Conservation (phyloP, 73 alveolate species). For the Stentor coeruleus region DNA sequence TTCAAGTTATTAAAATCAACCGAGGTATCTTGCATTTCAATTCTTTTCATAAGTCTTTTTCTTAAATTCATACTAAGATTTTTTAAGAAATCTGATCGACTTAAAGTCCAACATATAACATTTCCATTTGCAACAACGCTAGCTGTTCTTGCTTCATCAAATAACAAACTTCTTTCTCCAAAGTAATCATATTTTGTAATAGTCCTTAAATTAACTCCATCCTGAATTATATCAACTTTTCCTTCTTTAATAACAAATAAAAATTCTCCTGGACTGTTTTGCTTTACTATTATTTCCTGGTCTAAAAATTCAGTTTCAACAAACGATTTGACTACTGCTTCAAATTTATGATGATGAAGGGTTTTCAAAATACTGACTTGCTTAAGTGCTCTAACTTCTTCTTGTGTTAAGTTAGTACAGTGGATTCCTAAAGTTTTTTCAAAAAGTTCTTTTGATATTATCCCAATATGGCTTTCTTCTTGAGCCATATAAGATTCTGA, state of each 20-base stretch:
- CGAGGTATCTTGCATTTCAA: slow-evolving; percentile 45
- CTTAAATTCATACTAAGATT: slow-evolving; percentile 29
- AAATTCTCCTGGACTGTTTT: slow-evolving; percentile 35
- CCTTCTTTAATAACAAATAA: slow-evolving; percentile 50
- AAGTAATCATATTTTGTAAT: slow-evolving; percentile 53
- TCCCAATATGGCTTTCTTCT: background rate
- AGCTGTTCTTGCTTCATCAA: slow-evolving; percentile 52
- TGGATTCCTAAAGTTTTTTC: background rate
- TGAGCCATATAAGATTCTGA: background rate
- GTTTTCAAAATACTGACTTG: slow-evolving; percentile 39
- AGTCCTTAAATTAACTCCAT: slow-evolving; percentile 40
- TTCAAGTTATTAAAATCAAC: slow-evolving; percentile 38
- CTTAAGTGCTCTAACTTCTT: slow-evolving; percentile 11
- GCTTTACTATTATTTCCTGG: slow-evolving; percentile 33
- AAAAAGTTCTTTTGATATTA: background rate
- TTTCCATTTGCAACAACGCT: slow-evolving; percentile 52
- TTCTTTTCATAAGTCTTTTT: slow-evolving; percentile 32
- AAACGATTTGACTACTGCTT: slow-evolving; percentile 30
- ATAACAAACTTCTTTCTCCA: slow-evolving; percentile 45
- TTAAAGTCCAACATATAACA: slow-evolving; percentile 36
- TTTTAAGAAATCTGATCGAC: slow-evolving; percentile 29
- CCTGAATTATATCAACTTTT: slow-evolving; percentile 32
- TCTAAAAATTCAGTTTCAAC: slow-evolving; percentile 17
- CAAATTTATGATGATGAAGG: slow-evolving; percentile 32
- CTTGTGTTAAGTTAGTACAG: background rate